Percentiles rank a stretch among this genome's conserved stretches.
Evolutionary conservation across 2,329 filamentous ascomycete genomes (phyloP).

Genomic region (Xylariaceae sp.): DNA sequence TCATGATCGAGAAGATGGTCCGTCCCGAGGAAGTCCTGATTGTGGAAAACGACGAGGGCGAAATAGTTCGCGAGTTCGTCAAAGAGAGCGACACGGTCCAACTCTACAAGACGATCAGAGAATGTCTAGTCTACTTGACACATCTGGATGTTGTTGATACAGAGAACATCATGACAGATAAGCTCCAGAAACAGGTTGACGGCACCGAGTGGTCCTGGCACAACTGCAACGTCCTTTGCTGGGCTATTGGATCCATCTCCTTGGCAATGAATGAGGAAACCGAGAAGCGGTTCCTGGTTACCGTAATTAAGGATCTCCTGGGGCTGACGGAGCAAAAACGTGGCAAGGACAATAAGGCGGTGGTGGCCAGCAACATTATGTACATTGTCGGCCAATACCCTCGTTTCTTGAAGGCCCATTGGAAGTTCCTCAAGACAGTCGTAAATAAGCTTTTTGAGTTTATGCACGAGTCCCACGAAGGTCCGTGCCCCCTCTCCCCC

Average conservation of each 20-base stretch:
- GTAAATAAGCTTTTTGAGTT: constrained; percentile 99
- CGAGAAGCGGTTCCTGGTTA: constrained; percentile 96
- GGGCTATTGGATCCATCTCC: constrained; percentile 98
- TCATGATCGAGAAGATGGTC: constrained; percentile 99
- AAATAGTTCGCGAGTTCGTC: constrained; percentile 97
- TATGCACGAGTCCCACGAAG: constrained; percentile 99
- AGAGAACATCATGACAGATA: constrained; percentile 99
- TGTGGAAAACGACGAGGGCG: constrained; percentile 98
- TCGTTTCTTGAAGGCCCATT: constrained; percentile 96
- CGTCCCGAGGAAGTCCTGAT: constrained; percentile 95
- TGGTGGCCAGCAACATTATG: constrained; percentile 99
- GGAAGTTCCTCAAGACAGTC: constrained; percentile 99
- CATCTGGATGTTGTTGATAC: constrained; percentile 97
- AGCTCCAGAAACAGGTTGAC: constrained; percentile 91
- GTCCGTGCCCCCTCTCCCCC: constrained; percentile 38
- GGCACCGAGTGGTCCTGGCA: constrained; percentile 98
- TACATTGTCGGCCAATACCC: constrained; percentile 99
- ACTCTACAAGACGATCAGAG: constrained; percentile 96
- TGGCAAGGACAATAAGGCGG: constrained; percentile 98
- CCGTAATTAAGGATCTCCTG: constrained; percentile 95
- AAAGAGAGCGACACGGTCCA: constrained; percentile 99
- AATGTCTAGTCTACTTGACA: constrained; percentile 94
- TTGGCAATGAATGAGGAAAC: constrained; percentile 99
- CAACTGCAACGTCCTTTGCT: constrained; percentile 99
- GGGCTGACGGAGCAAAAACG: constrained; percentile 98